Conservation (phyloP, 2,329 filamentous ascomycete species). For the Massarina eburnea region DNA sequence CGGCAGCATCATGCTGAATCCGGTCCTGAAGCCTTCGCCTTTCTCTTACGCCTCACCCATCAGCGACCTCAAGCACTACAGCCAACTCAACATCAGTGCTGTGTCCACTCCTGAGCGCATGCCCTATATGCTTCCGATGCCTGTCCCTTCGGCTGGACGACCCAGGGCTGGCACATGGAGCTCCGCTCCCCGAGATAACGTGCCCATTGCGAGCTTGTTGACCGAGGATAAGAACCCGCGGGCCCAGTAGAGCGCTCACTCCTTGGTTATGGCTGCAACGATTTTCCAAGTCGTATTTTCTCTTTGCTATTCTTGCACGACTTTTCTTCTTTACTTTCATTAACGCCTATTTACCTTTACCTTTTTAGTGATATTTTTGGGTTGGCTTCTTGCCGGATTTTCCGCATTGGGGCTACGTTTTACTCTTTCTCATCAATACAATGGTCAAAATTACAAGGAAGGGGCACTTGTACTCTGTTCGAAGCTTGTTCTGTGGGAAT, state of each 20-base stretch:
- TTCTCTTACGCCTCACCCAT: slow-evolving; percentile 37
- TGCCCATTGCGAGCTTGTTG: slow-evolving; percentile 43
- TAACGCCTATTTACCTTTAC: slow-evolving; percentile 2
- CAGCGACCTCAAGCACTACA: slow-evolving; percentile 33
- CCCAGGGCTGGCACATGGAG: slow-evolving; percentile 39
- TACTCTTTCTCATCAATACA: not conserved
- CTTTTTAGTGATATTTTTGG: not conserved
- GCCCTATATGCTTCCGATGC: slow-evolving; percentile 42
- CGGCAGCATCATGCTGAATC: slow-evolving; percentile 40
- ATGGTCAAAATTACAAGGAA: not conserved
- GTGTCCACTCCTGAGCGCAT: slow-evolving; percentile 37
- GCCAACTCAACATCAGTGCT: slow-evolving; percentile 35
- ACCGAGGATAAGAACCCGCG: slow-evolving; percentile 42
- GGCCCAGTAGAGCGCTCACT: slow-evolving; percentile 10
- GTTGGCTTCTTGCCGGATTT: not conserved
- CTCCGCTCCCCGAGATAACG: slow-evolving; percentile 39
- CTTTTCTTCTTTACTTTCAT: slow-evolving; percentile 27
- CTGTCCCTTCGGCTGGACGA: slow-evolving; percentile 35
- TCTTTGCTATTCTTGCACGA: slow-evolving; percentile 5
- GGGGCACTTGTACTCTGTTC: slow-evolving; percentile 2
- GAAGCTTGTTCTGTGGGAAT: not conserved
- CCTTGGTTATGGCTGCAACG: not conserved
- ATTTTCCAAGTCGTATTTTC: slow-evolving; percentile 5
- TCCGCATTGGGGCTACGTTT: not conserved
- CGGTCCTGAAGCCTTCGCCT: slow-evolving; percentile 34